These are phyloP conservation scores for Circinella umbellata DNA, from an alignment of 371 early-diverging fungal genomes.

Conservation along the genomic window DNA sequence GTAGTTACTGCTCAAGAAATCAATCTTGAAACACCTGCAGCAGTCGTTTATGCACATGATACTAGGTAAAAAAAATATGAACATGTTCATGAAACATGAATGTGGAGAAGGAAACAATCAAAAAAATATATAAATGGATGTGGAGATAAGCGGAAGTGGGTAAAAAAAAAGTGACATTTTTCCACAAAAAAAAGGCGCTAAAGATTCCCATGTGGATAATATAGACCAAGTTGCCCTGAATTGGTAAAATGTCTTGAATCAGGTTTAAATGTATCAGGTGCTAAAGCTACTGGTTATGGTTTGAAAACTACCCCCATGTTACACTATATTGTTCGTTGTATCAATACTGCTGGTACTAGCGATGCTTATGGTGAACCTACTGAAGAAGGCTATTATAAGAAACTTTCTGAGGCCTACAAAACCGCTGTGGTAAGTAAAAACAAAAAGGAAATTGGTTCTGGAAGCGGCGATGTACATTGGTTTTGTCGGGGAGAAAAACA, in stretches of 20 bases:
- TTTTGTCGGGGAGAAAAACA: neutral
- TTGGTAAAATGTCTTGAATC: slow-evolving; percentile 82
- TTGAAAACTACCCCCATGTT: slow-evolving; percentile 97
- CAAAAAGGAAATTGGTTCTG: neutral
- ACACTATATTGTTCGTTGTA: slow-evolving; percentile 93
- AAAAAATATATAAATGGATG: too few species aligned
- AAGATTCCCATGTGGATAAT: neutral
- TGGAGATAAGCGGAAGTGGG: too few species aligned
- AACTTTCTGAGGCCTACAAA: slow-evolving; percentile 85
- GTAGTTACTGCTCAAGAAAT: slow-evolving; percentile 75
- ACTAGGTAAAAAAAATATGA: slow-evolving; percentile 72
- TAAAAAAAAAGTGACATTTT: too few species aligned
- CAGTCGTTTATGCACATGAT: slow-evolving; percentile 89
- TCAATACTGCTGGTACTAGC: slow-evolving; percentile 78
- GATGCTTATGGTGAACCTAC: slow-evolving; percentile 93
- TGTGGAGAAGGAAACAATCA: too few species aligned
- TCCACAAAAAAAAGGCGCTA: too few species aligned
- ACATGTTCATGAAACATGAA: slow-evolving; percentile 6
- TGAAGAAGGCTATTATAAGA: slow-evolving; percentile 90
- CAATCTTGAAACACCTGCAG: slow-evolving; percentile 66
- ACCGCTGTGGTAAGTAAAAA: slow-evolving; percentile 71
- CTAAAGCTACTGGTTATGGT: slow-evolving; percentile 81
- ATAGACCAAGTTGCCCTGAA: slow-evolving; percentile 83
- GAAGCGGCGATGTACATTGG: neutral
- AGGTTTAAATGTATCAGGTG: slow-evolving; percentile 80